phyloP scores from a whole-genome alignment of 2,329 filamentous ascomycete species.

The Didymella arachidicola region DNA sequence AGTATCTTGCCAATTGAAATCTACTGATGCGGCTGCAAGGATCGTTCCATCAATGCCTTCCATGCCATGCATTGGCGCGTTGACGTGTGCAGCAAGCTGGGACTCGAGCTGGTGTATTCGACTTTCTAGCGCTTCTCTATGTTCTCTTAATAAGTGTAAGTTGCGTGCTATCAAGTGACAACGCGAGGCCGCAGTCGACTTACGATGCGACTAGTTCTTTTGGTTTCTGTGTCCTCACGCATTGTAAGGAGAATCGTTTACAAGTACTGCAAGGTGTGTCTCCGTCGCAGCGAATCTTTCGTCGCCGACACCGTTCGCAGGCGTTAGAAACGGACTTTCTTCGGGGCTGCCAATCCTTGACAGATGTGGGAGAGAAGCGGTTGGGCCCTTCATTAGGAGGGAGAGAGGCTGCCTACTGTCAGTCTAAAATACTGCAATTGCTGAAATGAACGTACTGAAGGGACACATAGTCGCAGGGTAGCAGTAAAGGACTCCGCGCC shows the following conservation, averaged over 20 bases:
- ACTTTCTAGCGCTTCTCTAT: slow-evolving; percentile 46
- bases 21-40: slow-evolving; percentile 36
- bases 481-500: slow-evolving; percentile 39
- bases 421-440: background rate
- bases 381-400: slow-evolving; percentile 42
- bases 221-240: slow-evolving; percentile 48
- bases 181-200: slow-evolving; percentile 31
- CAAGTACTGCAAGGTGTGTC: slow-evolving; percentile 49
- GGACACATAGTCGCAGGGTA: slow-evolving; percentile 44
- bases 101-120: slow-evolving; percentile 51
- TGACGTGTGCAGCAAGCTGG: slow-evolving; percentile 46
- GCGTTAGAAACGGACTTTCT: slow-evolving; percentile 50
- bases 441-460: slow-evolving; percentile 38
- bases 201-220: slow-evolving; percentile 48
- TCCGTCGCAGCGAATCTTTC: slow-evolving; percentile 50
- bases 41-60: slow-evolving; percentile 43
- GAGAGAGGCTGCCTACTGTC: slow-evolving; percentile 33
- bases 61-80: slow-evolving; percentile 49
- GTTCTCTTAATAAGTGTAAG: slow-evolving; percentile 39
- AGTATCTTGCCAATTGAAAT: slow-evolving; percentile 44
- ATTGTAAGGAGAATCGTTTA: slow-evolving; percentile 49
- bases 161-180: slow-evolving; percentile 34
- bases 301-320: slow-evolving; percentile 47
- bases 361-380: slow-evolving; percentile 42
- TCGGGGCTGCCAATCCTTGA: slow-evolving; percentile 48